Evolutionary conservation across 768 basidiomycete genomes (phyloP).

Genomic region (Rhizopogon vulgaris): DNA sequence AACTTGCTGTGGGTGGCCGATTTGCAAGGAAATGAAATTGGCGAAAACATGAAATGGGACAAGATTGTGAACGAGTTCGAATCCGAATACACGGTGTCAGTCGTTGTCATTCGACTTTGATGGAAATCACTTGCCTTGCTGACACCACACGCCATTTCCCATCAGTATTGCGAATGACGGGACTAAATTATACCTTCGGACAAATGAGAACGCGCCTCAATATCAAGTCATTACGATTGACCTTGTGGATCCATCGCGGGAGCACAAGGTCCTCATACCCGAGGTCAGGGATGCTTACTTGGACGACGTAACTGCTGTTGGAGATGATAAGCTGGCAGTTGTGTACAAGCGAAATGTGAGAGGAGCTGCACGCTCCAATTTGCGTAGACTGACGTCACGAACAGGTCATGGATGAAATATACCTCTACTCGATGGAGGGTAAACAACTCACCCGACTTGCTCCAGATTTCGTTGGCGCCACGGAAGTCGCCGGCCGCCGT

Average conservation of each 20-base stretch:
- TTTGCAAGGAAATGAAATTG: slow-evolving; percentile 52
- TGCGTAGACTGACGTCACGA: not conserved
- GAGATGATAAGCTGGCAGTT: slow-evolving; percentile 50
- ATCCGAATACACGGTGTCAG: slow-evolving; percentile 60
- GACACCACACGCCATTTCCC: not conserved
- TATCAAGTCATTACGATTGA: slow-evolving; percentile 64
- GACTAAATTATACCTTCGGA: slow-evolving; percentile 54
- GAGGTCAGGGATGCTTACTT: slow-evolving; percentile 62
- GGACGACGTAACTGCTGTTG: slow-evolving; percentile 40
- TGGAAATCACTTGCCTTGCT: not conserved
- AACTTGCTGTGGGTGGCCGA: slow-evolving; percentile 72
- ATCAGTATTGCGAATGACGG: slow-evolving; percentile 61
- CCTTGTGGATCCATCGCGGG: slow-evolving; percentile 40
- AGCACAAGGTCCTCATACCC: slow-evolving; percentile 56
- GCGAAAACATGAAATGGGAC: slow-evolving; percentile 62
- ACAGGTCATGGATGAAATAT: slow-evolving; percentile 76
- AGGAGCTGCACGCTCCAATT: not conserved
- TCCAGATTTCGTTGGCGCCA: slow-evolving; percentile 62
- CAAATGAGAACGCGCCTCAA: slow-evolving; percentile 60
- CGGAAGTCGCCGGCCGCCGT: slow-evolving; percentile 44
- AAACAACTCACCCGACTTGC: slow-evolving; percentile 49
- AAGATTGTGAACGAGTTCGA: slow-evolving; percentile 68
- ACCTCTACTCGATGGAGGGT: slow-evolving; percentile 58
- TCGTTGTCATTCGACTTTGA: slow-evolving; percentile 3
- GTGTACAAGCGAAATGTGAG: slow-evolving; percentile 70